These are phyloP conservation scores for Aaosphaeria arxii DNA, from an alignment of 2,329 filamentous ascomycete species.

Conservation along the genomic window DNA sequence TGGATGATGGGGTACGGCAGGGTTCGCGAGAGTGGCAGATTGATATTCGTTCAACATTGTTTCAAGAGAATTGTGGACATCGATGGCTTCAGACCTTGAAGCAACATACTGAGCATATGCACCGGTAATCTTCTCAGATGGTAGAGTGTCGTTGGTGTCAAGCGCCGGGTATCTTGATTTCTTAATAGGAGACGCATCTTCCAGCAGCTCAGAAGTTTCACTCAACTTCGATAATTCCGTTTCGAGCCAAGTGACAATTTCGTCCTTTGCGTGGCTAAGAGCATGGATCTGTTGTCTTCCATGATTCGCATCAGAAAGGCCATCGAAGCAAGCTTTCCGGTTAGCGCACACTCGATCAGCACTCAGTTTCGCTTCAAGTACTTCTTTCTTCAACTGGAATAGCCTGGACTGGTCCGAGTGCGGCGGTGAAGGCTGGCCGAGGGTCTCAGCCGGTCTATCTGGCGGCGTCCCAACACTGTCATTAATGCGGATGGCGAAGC, in stretches of 20 bases:
- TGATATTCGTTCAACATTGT: not conserved
- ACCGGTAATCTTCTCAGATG: too few relatives aligned
- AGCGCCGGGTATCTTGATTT: conserved; percentile 2
- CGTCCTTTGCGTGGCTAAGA: conserved; percentile 45
- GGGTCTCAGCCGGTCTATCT: conserved; percentile 30
- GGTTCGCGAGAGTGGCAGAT: too few relatives aligned
- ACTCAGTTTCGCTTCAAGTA: conserved; percentile 30
- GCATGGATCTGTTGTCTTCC: conserved; percentile 31
- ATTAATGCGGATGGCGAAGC: conserved; percentile 24
- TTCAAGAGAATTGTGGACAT: conserved; percentile 7
- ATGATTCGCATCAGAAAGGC: conserved; percentile 10
- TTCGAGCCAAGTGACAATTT: conserved; percentile 52
- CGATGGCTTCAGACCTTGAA: conserved; percentile 20
- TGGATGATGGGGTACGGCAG: too few relatives aligned
- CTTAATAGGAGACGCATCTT: conserved; percentile 32
- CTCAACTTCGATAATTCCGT: conserved; percentile 44
- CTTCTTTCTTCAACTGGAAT: conserved; percentile 38
- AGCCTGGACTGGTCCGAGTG: conserved; percentile 21
- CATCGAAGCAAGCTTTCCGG: conserved; percentile 7
- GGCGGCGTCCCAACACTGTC: conserved; percentile 35
- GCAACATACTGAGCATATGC: conserved; percentile 18
- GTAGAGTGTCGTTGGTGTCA: too few relatives aligned
- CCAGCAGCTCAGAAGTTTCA: conserved; percentile 33
- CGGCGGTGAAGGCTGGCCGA: conserved; percentile 19
- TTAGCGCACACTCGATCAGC: conserved; percentile 31